Base-by-base conservation (phyloP, 2,329 filamentous ascomycete species). In the Trichoderma afroharzianum region DNA sequence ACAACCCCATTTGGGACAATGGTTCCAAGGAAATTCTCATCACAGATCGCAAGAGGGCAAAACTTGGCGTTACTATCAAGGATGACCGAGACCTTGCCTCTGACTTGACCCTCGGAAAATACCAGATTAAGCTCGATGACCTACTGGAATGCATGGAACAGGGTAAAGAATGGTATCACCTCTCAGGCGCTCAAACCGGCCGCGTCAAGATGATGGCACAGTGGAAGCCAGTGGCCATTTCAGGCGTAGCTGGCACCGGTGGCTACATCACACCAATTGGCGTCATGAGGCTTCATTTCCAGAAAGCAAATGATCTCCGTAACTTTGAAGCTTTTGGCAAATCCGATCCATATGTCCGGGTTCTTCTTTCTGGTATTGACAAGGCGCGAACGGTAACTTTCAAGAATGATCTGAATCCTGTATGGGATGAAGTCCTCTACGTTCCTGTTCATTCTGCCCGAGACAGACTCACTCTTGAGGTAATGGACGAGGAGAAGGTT, bases 291-390 rank as follows among this genome's bases (percentile, higher is more conserved):
- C 86, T 99, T 75, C 95, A 99, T 81, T 95, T 98, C 85, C 89
- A 93, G 83, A 91, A 89, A 77, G 96, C 94, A 33, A 88, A 87
- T 63, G 90, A 95, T 76, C 87, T 99, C 57, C 93, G 94, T 72
- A 99, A 99, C 80, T 88, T 98, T 68, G 96, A 99, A 82, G 93
- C 94, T 3, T 89, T 99, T 81, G 96, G 96, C 82, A 98, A 98
- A 82, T 98, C 96, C 1, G 97, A 99, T 81, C 94, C 96, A 0
- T 99, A 99, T 77, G 93, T 91, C 26, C 91, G 95, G 55, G 92
- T 98, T 1, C 82, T 98, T 68, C 87, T 98, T 8, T 97, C 95
- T 62, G 95, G 96, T 59, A 90, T 98, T 71, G 92, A 96, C 79
- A 97, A 95, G 81, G 94, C 89, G 11, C 90, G 95, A 71, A 98